phyloP scores from a whole-genome alignment of 2,329 filamentous ascomycete genomes.

The Nigrospora oryzae region DNA sequence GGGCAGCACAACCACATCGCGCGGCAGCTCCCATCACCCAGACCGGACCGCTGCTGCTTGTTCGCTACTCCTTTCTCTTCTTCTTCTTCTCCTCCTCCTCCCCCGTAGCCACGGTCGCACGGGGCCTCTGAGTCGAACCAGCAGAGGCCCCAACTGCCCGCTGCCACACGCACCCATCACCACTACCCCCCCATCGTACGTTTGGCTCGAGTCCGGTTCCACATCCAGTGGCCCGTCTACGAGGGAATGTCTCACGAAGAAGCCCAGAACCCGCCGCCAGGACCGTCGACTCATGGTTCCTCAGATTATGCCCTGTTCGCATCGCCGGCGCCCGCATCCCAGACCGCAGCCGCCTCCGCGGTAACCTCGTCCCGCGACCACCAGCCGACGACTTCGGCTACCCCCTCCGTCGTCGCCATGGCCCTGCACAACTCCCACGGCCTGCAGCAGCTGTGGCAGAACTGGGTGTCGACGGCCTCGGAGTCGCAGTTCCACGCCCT shows the following conservation, averaged over 20 bases:
- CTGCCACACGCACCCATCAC: too few relatives aligned
- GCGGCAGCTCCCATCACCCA: too few relatives aligned
- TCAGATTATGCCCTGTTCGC: constrained; percentile 27
- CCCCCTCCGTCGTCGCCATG: constrained; percentile 17
- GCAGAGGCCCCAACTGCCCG: constrained; percentile 4
- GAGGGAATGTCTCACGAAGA: constrained; percentile 44
- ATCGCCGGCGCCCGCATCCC: constrained; percentile 9
- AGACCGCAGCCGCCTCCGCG: constrained; percentile 11
- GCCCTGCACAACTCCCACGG: constrained; percentile 16
- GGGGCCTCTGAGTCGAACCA: constrained; percentile 2
- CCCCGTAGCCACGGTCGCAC: not conserved
- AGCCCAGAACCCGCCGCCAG: constrained; percentile 24
- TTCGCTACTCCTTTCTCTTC: too few relatives aligned
- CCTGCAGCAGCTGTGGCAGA: constrained; percentile 40
- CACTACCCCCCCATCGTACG: too few relatives aligned
- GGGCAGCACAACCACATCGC: too few relatives aligned
- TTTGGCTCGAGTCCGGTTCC: too few relatives aligned
- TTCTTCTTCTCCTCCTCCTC: too few relatives aligned
- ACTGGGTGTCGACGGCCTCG: constrained; percentile 47
- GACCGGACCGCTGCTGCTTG: too few relatives aligned
- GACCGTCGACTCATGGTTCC: constrained; percentile 13
- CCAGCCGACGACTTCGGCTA: constrained; percentile 4
- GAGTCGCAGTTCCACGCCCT: constrained; percentile 70
- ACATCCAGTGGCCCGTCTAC: too few relatives aligned
- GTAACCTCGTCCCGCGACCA: not conserved